Evolutionary conservation across 768 basidiomycete species (phyloP).

Genomic region (Serendipita sp.): DNA sequence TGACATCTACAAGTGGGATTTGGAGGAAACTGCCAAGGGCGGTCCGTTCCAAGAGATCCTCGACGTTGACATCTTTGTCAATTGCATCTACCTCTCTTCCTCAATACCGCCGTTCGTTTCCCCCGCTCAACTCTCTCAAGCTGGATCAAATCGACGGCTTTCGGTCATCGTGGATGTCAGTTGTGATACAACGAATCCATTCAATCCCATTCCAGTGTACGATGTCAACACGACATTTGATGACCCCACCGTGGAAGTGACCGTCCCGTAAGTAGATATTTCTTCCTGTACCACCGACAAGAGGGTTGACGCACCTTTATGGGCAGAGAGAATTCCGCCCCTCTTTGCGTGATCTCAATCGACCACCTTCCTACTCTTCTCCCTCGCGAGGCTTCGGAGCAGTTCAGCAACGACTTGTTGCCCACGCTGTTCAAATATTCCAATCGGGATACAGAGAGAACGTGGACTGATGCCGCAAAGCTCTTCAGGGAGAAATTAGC

Average conservation of each 20-base stretch:
- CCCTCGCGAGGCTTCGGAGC: constrained; percentile 91
- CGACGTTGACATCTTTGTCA: constrained; percentile 94
- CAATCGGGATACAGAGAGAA: constrained; percentile 42
- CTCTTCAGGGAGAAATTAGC: constrained; percentile 56
- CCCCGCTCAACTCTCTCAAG: constrained; percentile 48
- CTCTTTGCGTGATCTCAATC: constrained; percentile 79
- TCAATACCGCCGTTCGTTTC: constrained; percentile 74
- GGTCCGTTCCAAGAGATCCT: constrained; percentile 93
- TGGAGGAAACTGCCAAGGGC: constrained; percentile 91
- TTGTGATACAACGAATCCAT: constrained; percentile 97
- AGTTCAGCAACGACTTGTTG: constrained; percentile 77
- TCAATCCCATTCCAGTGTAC: constrained; percentile 96
- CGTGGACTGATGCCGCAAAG: constrained; percentile 80
- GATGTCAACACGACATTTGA: constrained; percentile 84
- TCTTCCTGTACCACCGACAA: constrained; percentile 5
- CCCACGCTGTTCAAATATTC: constrained; percentile 73
- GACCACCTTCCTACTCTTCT: constrained; percentile 93
- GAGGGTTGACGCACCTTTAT: not conserved
- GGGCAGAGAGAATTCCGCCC: constrained; percentile 41
- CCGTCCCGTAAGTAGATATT: constrained; percentile 45
- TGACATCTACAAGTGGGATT: constrained; percentile 94
- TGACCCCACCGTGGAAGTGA: constrained; percentile 77
- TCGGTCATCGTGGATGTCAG: constrained; percentile 90
- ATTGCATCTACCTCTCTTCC: constrained; percentile 94
- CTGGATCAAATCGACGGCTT: constrained; percentile 51